phyloP scores from a whole-genome alignment of 345 rosid genomes.

The Alliaria petiolata region DNA sequence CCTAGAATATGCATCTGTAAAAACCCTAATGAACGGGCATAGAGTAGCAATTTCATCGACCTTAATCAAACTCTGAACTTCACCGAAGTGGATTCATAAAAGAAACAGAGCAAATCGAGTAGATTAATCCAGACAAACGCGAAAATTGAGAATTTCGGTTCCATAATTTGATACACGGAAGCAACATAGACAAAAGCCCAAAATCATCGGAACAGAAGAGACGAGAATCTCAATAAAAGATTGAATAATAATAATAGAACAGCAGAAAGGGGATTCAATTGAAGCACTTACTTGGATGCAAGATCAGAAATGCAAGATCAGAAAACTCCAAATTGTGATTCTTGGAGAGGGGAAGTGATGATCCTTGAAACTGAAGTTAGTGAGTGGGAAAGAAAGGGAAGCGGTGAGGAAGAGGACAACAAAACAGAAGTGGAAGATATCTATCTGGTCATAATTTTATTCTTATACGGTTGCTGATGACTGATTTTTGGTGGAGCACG shows the following conservation, averaged over 20 bases:
- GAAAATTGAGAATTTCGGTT: neutral
- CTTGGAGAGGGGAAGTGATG: neutral
- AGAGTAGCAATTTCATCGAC: neutral
- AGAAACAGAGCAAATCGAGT: neutral
- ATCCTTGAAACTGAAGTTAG: neutral
- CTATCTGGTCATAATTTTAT: neutral
- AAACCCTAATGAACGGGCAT: neutral
- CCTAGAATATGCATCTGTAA: too few species aligned
- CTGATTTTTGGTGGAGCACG: neutral
- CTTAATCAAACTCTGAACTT: neutral
- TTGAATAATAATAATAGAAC: neutral
- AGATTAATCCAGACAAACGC: neutral
- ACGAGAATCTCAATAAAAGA: neutral
- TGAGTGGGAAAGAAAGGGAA: neutral
- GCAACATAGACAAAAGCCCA: neutral
- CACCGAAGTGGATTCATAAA: neutral
- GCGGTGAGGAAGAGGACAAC: slow-evolving; percentile 6
- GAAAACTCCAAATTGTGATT: neutral
- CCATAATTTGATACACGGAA: neutral
- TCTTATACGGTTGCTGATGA: neutral
- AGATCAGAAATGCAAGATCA: slow-evolving; percentile 12
- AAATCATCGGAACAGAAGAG: neutral
- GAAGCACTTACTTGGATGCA: neutral
- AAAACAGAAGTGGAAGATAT: neutral
- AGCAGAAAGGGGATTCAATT: neutral